These are phyloP conservation scores for Xenosphaeropsis pyriputrescens DNA, from an alignment of 2,329 filamentous ascomycete species.

Conservation along the genomic window DNA sequence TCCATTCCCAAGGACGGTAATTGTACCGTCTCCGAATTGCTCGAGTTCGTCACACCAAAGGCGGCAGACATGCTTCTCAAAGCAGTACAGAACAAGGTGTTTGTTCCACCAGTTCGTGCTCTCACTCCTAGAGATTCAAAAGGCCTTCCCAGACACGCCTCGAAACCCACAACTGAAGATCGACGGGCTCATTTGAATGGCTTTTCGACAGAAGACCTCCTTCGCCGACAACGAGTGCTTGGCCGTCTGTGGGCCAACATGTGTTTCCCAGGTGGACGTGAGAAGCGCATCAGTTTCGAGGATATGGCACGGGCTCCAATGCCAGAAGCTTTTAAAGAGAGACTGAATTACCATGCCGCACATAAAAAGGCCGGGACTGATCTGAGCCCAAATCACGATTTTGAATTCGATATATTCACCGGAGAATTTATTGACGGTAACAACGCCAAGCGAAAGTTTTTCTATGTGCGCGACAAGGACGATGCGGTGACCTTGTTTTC, in stretches of 20 bases:
- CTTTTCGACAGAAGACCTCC: constrained; percentile 38
- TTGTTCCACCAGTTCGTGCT: constrained; percentile 43
- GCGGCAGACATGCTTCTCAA: constrained; percentile 59
- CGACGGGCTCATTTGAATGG: constrained; percentile 43
- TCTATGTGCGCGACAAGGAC: too few relatives aligned
- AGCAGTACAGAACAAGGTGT: constrained; percentile 45
- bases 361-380: too few relatives aligned
- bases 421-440: too few relatives aligned
- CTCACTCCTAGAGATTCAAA: constrained; percentile 13
- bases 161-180: constrained; percentile 57
- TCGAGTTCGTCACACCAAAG: constrained; percentile 39
- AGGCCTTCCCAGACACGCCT: constrained; percentile 35
- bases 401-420: too few relatives aligned
- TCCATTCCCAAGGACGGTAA: constrained; percentile 28
- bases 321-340: too few relatives aligned
- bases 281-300: too few relatives aligned
- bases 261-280: too few relatives aligned
- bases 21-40: constrained; percentile 33
- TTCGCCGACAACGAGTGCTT: constrained; percentile 41
- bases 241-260: constrained; percentile 48
- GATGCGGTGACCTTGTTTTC: too few relatives aligned
- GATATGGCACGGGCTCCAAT: too few relatives aligned
- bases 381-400: too few relatives aligned
- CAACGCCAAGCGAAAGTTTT: too few relatives aligned
- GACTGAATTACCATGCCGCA: too few relatives aligned